Evolutionary conservation across 306 rosid species (phyloP), one percentile per base, ranked within the genome.

Genomic region (Prunus mume): DNA sequence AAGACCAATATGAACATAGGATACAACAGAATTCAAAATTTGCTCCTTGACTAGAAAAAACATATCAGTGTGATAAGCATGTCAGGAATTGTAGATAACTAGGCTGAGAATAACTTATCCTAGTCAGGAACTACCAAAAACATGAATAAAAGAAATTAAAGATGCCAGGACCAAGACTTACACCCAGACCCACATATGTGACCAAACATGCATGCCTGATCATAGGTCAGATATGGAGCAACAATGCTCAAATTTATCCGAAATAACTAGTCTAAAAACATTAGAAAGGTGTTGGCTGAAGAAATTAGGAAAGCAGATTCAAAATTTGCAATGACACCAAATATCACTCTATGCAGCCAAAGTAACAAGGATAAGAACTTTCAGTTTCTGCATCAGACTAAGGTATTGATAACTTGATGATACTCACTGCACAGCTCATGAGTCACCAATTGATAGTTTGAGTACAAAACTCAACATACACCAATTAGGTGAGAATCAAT

Each of bases 1-100:
- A 75, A 87, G 46, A 79, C 58, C 46, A 65, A 52, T 65, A 65
- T 34, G 19, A 55, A 43, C 45, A 43, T 57, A 24, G 25, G 14
- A n/a, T 27, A 64, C 49, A 64, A 14, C 18, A 56, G n/a, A 81
- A 68, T 8, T 63, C 9, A 63, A 4, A 14, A 61, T 25, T 25
- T 15, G 45, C 3, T 45, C 71, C 55, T 2, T 38, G 27, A n/a
- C 71, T 9, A 14, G 61, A 43, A 24, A 24, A 12, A 30, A 13
- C 17, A 17, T 12, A 22, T 54, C 63, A 32, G 12, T 71, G 54
- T 25, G 73, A 69, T 24, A 69, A 47, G 73, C 55, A 49, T 49
- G 73, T 27, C 58, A 69, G 13, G 73, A 34, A 69, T 69, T 69
- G 73, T 50, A 7, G 43, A 17, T 6, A 27, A 25, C 14, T 1